Evolutionary conservation across 116 monocot genomes (phyloP).

Genomic region (Phalaenopsis hybrid): DNA sequence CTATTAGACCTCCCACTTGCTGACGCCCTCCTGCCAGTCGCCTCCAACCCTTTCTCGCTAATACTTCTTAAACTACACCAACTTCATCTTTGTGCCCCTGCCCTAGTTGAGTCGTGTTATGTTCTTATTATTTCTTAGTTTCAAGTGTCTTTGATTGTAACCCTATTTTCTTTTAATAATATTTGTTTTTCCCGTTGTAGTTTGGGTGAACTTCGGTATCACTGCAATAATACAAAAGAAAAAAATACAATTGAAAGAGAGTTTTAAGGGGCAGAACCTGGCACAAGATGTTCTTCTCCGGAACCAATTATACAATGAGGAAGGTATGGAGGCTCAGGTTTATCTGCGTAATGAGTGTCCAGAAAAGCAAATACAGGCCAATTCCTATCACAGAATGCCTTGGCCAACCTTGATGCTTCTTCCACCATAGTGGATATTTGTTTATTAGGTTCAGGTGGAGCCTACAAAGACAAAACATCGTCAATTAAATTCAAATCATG

Average conservation of each 20-base stretch:
- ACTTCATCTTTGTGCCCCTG: too few relatives aligned
- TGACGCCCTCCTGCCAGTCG: too few relatives aligned
- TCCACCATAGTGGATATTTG: conserved; percentile 70
- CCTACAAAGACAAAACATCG: conserved; percentile 26
- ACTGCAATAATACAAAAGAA: too few relatives aligned
- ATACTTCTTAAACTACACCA: too few relatives aligned
- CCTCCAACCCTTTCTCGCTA: too few relatives aligned
- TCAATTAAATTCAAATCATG: not conserved
- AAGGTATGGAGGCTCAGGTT: conserved; percentile 84
- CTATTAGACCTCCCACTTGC: too few relatives aligned
- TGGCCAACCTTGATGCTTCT: conserved; percentile 56
- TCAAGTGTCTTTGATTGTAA: too few relatives aligned
- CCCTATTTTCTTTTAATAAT: too few relatives aligned
- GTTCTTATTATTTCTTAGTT: too few relatives aligned
- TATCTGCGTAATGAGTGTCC: conserved; percentile 68
- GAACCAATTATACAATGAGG: conserved; percentile 91
- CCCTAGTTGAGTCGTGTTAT: too few relatives aligned
- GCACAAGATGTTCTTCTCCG: conserved; percentile 80
- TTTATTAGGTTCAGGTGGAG: conserved; percentile 54
- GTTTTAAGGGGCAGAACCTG: conserved; percentile 34
- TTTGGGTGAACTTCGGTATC: too few relatives aligned
- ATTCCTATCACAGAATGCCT: conserved; percentile 52
- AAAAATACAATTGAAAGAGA: not conserved
- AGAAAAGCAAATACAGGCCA: conserved; percentile 88
- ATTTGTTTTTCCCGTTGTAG: too few relatives aligned